Evolutionary conservation across 371 early-diverging fungal species (phyloP), one percentile per base, ranked within the genome.

Genomic region (Lichtheimia ramosa): DNA sequence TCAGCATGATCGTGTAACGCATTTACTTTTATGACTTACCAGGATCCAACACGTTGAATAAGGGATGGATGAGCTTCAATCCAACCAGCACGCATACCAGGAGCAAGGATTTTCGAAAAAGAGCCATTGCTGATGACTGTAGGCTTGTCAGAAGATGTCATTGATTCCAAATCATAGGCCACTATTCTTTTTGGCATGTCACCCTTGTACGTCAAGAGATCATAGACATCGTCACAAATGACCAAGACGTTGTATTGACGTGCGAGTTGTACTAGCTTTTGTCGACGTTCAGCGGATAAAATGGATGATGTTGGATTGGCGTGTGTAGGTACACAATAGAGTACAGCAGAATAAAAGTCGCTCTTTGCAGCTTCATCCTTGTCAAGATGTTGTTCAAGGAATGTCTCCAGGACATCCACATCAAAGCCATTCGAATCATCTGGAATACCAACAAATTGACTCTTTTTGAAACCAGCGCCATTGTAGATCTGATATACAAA

Each of bases 141-240:
- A 12, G 63, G 70, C 16, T 62, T 61, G 3, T 15, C 23, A 15
- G n/a, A 21, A 46, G n/a, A 6, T n/a, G 21, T 52, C 3, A 64
- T 28, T 10, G 51, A 20, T 27, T 69, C 68, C 28, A 74, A 42
- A 59, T 79, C 79, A 56, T 68, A 75, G 0, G 70, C 66, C 5
- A 73, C 72, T 0, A 72, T 6, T 0, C 76, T 63, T 24, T 68
- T 51, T 5, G 73, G 66, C 0, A 56, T 24, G 1, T 41, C 43
- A 0, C 59, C 62, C 52, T 65, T 51, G 53, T 64, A 83, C 0
- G 70, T 77, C 54, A 86, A 61, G 24, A 84, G 58, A 50, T 83
- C 81, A 56, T 88, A 88, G 0, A 88, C 84, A 68, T 87, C 88
- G 59, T 87, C 88, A 56, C 86, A 85, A 3, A 87, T 70, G 20